A percentile compares a stretch with the other conserved stretches of the same genome.
Evolutionary conservation across 257 asterid genomes (phyloP).

Genomic region (Cruciata laevipes): DNA sequence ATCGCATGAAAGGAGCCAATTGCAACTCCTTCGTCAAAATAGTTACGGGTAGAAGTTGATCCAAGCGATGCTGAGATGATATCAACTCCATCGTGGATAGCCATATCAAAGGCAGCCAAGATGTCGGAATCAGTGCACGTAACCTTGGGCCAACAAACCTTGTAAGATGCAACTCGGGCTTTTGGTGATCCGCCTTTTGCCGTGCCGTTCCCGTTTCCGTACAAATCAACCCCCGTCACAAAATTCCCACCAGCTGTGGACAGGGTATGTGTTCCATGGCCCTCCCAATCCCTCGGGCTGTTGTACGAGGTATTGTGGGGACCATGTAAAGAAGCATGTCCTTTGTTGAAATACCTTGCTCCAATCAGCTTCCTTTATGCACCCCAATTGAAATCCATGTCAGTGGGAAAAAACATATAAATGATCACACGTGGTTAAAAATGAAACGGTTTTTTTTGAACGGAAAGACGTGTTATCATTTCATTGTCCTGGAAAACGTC

Average conservation of each 20-base stretch:
- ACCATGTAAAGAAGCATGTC: conserved; percentile 51
- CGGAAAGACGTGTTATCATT: no score
- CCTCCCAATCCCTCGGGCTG: conserved; percentile 65
- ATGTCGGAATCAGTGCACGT: conserved; percentile 73
- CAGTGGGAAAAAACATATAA: neutral
- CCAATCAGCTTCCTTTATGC: conserved; percentile 79
- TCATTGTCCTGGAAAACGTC: no score
- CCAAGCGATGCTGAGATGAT: conserved; percentile 84
- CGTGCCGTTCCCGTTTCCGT: conserved; percentile 75
- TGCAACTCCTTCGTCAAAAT: conserved; percentile 52
- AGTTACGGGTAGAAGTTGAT: conserved; percentile 44
- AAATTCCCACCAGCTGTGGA: conserved; percentile 88
- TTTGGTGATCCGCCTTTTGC: conserved; percentile 93
- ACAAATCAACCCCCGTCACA: conserved; percentile 55
- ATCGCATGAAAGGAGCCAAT: conserved; percentile 90
- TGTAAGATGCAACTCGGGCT: conserved; percentile 90
- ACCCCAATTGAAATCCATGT: neutral
- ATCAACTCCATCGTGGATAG: conserved; percentile 49
- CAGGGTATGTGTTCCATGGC: conserved; percentile 85
- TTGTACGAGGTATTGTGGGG: conserved; percentile 48
- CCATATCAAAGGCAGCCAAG: conserved; percentile 64
- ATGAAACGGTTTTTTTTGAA: no score
- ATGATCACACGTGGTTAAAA: neutral
- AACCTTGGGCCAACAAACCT: conserved; percentile 47
- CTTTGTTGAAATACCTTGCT: conserved; percentile 81